These are phyloP conservation scores for Stemphylium beticola DNA, from an alignment of 2,329 filamentous ascomycete genomes.

Conservation along the genomic window DNA sequence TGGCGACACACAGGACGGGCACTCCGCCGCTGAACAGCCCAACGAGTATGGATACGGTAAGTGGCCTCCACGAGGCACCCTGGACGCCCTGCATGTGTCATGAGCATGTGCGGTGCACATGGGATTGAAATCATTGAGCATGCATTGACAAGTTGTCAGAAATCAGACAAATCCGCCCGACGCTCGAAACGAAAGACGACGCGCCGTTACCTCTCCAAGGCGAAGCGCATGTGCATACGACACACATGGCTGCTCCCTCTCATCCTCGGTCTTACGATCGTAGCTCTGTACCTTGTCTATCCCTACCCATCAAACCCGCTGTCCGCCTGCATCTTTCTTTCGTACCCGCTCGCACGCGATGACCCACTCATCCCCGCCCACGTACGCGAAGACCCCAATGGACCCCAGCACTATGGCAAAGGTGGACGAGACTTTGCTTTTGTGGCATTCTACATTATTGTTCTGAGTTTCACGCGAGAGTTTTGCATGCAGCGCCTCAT, in stretches of 20 bases:
- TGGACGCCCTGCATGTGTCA: not conserved
- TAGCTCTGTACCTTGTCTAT: slow-evolving; percentile 74
- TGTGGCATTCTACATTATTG: slow-evolving; percentile 85
- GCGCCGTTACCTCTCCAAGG: slow-evolving; percentile 53
- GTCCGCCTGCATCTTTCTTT: slow-evolving; percentile 84
- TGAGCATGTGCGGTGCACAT: not conserved
- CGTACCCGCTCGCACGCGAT: slow-evolving; percentile 72
- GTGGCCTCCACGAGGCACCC: not conserved
- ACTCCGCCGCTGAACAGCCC: slow-evolving; percentile 29
- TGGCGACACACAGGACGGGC: slow-evolving; percentile 52
- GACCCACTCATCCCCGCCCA: slow-evolving; percentile 34
- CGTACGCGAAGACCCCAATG: slow-evolving; percentile 48
- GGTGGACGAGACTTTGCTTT: slow-evolving; percentile 86
- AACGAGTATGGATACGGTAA: slow-evolving; percentile 28
- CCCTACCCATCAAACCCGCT: slow-evolving; percentile 80
- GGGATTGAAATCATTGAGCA: not conserved
- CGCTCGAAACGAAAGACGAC: slow-evolving; percentile 56
- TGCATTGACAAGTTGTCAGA: slow-evolving; percentile 19
- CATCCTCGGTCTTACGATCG: slow-evolving; percentile 67
- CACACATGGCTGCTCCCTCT: slow-evolving; percentile 74
- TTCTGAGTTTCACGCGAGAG: slow-evolving; percentile 91
- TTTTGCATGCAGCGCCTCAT: slow-evolving; percentile 94
- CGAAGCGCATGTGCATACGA: slow-evolving; percentile 54
- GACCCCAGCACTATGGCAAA: slow-evolving; percentile 77
- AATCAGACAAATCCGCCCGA: slow-evolving; percentile 35